Conservation (phyloP, 83 land plant species). For the Larix sibirica region DNA sequence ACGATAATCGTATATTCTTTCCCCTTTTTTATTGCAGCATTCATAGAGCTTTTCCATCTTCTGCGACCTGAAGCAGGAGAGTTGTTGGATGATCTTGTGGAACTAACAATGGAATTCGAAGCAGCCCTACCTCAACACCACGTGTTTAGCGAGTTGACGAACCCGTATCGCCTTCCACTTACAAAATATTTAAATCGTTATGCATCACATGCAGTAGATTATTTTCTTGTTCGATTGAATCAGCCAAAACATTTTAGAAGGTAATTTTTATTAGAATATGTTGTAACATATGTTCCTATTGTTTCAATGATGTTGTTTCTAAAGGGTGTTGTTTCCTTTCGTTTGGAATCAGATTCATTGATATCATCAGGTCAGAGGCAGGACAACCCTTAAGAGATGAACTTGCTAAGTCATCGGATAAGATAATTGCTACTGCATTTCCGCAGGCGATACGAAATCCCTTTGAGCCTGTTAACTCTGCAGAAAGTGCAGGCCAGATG, state of each 20-base stretch:
- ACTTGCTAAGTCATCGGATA: constrained; percentile 82
- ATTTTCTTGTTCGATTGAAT: constrained; percentile 85
- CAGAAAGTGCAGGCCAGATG: constrained; percentile 17
- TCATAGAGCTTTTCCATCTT: constrained; percentile 96
- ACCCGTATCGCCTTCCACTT: constrained; percentile 94
- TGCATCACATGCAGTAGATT: constrained; percentile 90
- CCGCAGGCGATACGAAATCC: constrained; percentile 41
- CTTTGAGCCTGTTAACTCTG: constrained; percentile 33
- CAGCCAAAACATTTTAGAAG: constrained; percentile 85
- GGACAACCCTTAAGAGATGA: constrained; percentile 90
- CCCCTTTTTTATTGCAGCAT: constrained; percentile 70
- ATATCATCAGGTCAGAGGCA: constrained; percentile 85
- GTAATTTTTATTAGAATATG: constrained; percentile 30
- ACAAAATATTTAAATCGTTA: constrained; percentile 93
- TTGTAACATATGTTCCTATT: background rate
- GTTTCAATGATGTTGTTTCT: background rate
- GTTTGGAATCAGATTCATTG: constrained; percentile 67
- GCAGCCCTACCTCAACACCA: constrained; percentile 91
- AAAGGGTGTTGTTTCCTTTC: background rate
- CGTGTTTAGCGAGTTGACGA: constrained; percentile 92
- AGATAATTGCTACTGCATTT: constrained; percentile 73
- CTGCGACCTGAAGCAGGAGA: constrained; percentile 91
- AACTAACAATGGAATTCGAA: constrained; percentile 85
- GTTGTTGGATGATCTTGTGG: constrained; percentile 91
- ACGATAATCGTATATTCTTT: background rate